Evolutionary conservation across 1,284 basidiomycete genomes (phyloP).

Genomic region (Tilletiaria anomala): DNA sequence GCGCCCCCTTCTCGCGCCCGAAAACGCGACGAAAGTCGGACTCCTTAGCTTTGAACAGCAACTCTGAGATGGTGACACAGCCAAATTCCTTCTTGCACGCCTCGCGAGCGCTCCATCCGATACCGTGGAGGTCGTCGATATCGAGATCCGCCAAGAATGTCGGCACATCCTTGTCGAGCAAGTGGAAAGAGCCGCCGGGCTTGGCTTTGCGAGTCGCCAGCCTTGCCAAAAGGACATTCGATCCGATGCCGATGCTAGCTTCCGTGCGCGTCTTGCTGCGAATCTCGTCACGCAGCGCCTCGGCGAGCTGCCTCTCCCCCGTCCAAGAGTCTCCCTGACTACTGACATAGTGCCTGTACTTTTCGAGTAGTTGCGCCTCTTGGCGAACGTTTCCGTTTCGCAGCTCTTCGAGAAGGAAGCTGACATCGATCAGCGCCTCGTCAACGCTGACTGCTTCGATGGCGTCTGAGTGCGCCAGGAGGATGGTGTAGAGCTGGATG

Average conservation of each 20-base stretch:
- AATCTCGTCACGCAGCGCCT: slow-evolving; percentile 63
- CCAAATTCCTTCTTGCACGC: slow-evolving; percentile 54
- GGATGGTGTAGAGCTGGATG: slow-evolving; percentile 76
- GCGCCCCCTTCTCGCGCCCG: slow-evolving; percentile 69
- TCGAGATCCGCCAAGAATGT: slow-evolving; percentile 58
- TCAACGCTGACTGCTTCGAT: slow-evolving; percentile 91
- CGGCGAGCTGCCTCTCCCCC: slow-evolving; percentile 48
- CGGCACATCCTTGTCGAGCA: slow-evolving; percentile 47
- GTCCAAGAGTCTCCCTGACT: slow-evolving; percentile 12
- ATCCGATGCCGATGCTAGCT: slow-evolving; percentile 65
- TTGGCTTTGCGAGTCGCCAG: slow-evolving; percentile 83
- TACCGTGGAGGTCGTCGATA: slow-evolving; percentile 73
- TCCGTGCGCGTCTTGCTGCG: slow-evolving; percentile 65
- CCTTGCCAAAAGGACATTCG: slow-evolving; percentile 81
- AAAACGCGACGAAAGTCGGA: slow-evolving; percentile 47
- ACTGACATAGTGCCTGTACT: background rate
- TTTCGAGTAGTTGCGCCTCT: background rate
- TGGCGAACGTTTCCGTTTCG: background rate
- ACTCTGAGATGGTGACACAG: slow-evolving; percentile 55
- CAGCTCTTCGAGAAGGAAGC: slow-evolving; percentile 46
- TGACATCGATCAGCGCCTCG: slow-evolving; percentile 83
- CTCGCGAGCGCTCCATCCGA: slow-evolving; percentile 49
- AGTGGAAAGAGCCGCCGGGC: slow-evolving; percentile 68
- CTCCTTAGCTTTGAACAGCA: slow-evolving; percentile 19
- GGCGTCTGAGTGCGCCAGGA: slow-evolving; percentile 76